Evolutionary conservation across 257 asterid species (phyloP).

Genomic region (Solanum rostratum): DNA sequence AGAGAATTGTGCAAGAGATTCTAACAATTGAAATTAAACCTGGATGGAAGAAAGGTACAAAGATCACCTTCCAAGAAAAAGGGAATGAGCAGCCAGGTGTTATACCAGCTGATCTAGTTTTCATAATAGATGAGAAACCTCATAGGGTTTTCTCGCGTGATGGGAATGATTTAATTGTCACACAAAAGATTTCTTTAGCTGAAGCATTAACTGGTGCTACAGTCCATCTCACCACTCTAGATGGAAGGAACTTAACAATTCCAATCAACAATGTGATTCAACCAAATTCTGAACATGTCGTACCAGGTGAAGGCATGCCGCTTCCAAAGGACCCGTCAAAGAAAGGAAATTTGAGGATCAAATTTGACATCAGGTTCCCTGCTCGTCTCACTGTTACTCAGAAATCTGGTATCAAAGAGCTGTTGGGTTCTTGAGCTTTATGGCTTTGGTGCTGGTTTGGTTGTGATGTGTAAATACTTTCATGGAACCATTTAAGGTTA

Average conservation of each 20-base stretch:
- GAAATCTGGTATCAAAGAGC: constrained; percentile 29
- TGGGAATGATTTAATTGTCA: constrained; percentile 27
- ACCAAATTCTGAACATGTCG: constrained; percentile 28
- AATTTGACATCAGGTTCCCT: constrained; percentile 36
- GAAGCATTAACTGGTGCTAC: constrained; percentile 34
- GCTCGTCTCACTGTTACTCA: constrained; percentile 21
- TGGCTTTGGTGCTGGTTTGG: neutral
- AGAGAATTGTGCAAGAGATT: constrained; percentile 13
- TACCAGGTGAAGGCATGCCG: constrained; percentile 35
- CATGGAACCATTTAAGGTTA: neutral
- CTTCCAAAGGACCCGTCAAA: constrained; percentile 23
- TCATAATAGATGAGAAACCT: constrained; percentile 35
- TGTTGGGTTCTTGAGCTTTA: constrained; percentile 13
- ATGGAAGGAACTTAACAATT: constrained; percentile 27
- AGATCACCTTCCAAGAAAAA: constrained; percentile 33
- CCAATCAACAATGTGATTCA: constrained; percentile 20
- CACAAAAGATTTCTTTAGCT: constrained; percentile 18
- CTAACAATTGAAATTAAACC: constrained; percentile 22
- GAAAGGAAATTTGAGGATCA: constrained; percentile 34
- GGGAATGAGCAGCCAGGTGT: constrained; percentile 32
- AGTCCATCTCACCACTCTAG: constrained; percentile 18
- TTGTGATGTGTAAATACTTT: neutral
- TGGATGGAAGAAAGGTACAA: constrained; percentile 47
- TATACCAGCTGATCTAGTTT: constrained; percentile 31
- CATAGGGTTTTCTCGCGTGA: constrained; percentile 34